Conservation (phyloP, 331 rosid species). For the Quercus phellos region DNA sequence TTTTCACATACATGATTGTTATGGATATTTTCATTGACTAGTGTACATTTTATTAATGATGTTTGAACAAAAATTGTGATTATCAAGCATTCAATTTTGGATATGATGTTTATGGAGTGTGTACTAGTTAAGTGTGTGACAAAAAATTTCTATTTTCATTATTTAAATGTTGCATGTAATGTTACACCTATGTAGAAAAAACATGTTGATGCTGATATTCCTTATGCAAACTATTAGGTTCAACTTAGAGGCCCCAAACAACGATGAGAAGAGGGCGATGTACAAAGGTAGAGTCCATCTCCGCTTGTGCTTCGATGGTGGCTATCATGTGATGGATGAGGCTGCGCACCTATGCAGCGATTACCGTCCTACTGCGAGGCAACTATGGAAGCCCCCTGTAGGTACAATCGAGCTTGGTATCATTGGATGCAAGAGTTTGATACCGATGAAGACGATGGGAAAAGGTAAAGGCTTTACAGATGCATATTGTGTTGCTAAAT, state of each 20-base stretch:
- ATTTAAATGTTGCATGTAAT: too few relatives aligned
- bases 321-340: conserved; percentile 96
- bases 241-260: conserved; percentile 34
- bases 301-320: conserved; percentile 78
- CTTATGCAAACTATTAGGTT: conserved; percentile 16
- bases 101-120: too few relatives aligned
- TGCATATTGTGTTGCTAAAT: conserved; percentile 79
- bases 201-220: too few relatives aligned
- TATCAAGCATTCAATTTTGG: too few relatives aligned
- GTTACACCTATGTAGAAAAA: too few relatives aligned
- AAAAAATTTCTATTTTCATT: too few relatives aligned
- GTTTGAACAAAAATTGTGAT: too few relatives aligned
- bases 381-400: conserved; percentile 76
- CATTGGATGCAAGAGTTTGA: conserved; percentile 53
- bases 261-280: conserved; percentile 15
- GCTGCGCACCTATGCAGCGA: conserved; percentile 75
- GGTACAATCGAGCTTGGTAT: conserved; percentile 76
- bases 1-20: too few relatives aligned
- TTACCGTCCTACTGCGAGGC: conserved; percentile 85
- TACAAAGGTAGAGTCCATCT: conserved; percentile 63
- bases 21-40: too few relatives aligned
- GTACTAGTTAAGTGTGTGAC: too few relatives aligned
- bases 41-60: too few relatives aligned
- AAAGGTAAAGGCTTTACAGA: conserved; percentile 58
- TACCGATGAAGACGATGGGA: conserved; percentile 62